phyloP scores from a whole-genome alignment of 108 stramenopile species.

The Pseudonitzschia multistriata region DNA sequence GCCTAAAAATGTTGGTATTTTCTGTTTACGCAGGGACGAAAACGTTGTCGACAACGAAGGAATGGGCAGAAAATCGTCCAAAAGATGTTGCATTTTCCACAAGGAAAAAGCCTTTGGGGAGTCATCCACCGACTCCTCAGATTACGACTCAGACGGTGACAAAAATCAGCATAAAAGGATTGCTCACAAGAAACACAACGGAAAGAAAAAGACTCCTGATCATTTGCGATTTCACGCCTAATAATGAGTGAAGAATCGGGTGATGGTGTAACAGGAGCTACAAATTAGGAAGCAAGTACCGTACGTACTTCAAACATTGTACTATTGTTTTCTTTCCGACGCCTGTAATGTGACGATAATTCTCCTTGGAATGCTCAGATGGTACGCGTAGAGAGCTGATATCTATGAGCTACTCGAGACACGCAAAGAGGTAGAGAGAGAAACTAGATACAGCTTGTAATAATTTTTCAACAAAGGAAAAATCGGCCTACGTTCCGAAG shows the following conservation, averaged over 20 bases:
- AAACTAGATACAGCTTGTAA: no score
- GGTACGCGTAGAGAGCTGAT: no score
- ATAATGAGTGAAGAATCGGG: not conserved
- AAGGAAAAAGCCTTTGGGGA: constrained; percentile 91
- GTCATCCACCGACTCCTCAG: constrained; percentile 79
- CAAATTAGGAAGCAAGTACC: not conserved
- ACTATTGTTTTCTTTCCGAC: no score
- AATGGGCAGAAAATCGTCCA: constrained; percentile 86
- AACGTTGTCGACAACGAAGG: constrained; percentile 92
- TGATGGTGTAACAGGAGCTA: no score
- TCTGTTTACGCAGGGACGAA: constrained; percentile 53
- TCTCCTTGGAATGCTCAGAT: no score
- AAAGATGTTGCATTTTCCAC: constrained; percentile 96
- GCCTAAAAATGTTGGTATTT: not conserved
- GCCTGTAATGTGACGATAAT: no score
- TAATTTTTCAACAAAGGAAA: no score
- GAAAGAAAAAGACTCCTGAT: constrained; percentile 68
- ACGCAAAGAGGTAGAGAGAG: no score
- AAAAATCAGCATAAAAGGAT: constrained; percentile 25
- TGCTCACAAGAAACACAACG: constrained; percentile 38
- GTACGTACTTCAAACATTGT: no score
- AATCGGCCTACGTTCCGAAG: no score
- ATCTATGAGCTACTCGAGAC: no score
- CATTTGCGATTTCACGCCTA: constrained; percentile 84
- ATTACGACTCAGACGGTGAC: constrained; percentile 44